Conservation (phyloP, 2,329 filamentous ascomycete species). For the Neonectria coccinea region DNA sequence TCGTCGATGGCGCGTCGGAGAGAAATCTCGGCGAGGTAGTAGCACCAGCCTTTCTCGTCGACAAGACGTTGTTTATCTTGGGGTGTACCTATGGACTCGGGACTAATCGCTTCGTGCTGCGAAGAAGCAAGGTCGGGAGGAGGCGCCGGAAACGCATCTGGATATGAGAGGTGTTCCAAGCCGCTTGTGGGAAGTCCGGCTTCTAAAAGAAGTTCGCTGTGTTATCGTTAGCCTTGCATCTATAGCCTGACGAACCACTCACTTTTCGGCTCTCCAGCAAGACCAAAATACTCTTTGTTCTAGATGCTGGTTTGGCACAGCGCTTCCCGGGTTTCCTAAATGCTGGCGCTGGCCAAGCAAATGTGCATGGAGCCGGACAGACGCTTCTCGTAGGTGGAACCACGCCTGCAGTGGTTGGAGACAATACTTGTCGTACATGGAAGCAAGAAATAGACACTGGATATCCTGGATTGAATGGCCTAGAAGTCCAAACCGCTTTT, state of each 20-base stretch:
- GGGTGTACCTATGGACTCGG: neutral
- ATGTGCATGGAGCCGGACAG: conserved; percentile 17
- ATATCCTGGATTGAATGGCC: conserved; percentile 26
- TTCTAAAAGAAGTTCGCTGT: conserved; percentile 25
- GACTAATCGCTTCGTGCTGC: neutral
- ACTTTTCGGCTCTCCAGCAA: conserved; percentile 30
- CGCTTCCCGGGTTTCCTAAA: neutral
- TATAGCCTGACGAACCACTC: neutral
- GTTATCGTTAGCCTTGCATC: neutral
- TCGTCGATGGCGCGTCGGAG: conserved; percentile 27
- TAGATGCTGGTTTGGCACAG: conserved; percentile 12
- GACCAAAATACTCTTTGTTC: conserved; percentile 31
- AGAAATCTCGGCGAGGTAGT: conserved; percentile 29
- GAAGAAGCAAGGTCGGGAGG: conserved; percentile 15
- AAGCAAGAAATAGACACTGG: conserved; percentile 26
- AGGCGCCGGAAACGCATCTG: conserved; percentile 21
- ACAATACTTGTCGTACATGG: conserved; percentile 28
- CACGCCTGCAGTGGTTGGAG: conserved; percentile 26
- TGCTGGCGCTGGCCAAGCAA: conserved; percentile 25
- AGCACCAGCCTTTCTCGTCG: conserved; percentile 31
- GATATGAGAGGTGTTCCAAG: conserved; percentile 22
- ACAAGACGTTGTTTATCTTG: conserved; percentile 21
- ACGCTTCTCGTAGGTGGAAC: conserved; percentile 28
- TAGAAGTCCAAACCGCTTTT: conserved; percentile 27
- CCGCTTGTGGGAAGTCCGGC: conserved; percentile 20